Conservation (phyloP, 1,284 basidiomycete genomes). For the Malassezia furfur region DNA sequence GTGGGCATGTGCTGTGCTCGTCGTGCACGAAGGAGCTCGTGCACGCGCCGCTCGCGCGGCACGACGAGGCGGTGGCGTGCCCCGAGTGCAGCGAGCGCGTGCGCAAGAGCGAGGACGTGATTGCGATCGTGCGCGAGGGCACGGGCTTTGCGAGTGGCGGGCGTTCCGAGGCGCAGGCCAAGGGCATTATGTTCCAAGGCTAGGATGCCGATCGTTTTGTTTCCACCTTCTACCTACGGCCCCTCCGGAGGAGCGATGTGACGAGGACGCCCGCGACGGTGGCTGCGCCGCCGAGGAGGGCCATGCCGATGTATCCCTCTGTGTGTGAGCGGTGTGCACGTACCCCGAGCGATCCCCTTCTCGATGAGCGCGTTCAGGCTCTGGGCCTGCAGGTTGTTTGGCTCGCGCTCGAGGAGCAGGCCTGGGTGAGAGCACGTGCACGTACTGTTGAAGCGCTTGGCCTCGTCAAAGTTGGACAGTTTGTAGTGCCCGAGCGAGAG, state of each 20-base stretch:
- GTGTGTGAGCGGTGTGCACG: conserved; percentile 27
- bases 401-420: conserved; percentile 82
- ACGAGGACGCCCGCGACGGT: conserved; percentile 73
- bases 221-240: conserved; percentile 6
- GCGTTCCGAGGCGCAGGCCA: conserved; percentile 1
- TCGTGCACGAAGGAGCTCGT: conserved; percentile 12
- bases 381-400: conserved; percentile 83
- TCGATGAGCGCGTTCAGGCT: conserved; percentile 78
- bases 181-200: conserved; percentile 18
- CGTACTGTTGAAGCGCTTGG: conserved; percentile 74
- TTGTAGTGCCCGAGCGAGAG: conserved; percentile 94
- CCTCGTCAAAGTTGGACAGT: conserved; percentile 88
- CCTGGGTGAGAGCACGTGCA: conserved; percentile 52
- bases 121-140: conserved; percentile 16
- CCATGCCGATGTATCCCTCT: conserved; percentile 93
- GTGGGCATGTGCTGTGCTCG: conserved; percentile 16
- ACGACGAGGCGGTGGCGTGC: neutral
- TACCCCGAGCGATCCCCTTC: conserved; percentile 72
- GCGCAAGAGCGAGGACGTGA: neutral
- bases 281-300: conserved; percentile 77
- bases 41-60: neutral
- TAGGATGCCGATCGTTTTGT: neutral
- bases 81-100: conserved; percentile 14
- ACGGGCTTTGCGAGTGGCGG: conserved; percentile 18
- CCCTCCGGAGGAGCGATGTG: conserved; percentile 56